Conservation (phyloP, 306 rosid species). For the Fragaria ananassa region DNA sequence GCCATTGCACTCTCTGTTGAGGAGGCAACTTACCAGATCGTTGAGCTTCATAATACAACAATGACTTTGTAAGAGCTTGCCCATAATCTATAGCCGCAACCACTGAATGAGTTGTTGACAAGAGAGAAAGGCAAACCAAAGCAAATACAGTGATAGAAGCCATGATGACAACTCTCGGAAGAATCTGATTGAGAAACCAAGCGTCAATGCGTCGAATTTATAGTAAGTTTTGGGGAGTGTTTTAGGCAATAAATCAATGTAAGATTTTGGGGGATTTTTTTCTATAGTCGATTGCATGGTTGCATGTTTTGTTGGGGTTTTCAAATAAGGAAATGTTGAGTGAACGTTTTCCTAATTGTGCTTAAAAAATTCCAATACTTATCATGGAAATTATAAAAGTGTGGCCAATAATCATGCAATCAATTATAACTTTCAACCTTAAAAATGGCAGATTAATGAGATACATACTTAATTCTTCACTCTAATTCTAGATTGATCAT, state of each 20-base stretch:
- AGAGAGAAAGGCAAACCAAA: not conserved
- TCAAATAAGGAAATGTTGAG: not conserved
- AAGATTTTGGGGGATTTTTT: not conserved
- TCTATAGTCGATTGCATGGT: not conserved
- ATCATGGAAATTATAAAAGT: no score
- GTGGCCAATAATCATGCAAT: not conserved
- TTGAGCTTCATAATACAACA: conserved; percentile 53
- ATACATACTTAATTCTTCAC: no score
- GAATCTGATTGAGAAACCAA: not conserved
- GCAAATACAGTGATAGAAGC: not conserved
- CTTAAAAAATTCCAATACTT: not conserved
- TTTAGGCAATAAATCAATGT: not conserved
- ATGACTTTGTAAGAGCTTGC: conserved; percentile 40
- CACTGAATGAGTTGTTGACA: not conserved
- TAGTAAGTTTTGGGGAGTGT: not conserved
- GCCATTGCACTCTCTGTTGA: conserved; percentile 48
- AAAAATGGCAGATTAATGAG: no score
- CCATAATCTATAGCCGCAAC: conserved; percentile 26
- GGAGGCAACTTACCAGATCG: conserved; percentile 53
- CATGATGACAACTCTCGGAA: not conserved
- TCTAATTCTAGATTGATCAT: no score
- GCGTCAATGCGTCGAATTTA: not conserved
- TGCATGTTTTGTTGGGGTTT: not conserved
- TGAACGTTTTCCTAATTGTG: not conserved
- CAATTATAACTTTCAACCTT: no score